phyloP scores from a whole-genome alignment of 192 early-diverging fungal genomes.

The Cetraspora pellucida region DNA sequence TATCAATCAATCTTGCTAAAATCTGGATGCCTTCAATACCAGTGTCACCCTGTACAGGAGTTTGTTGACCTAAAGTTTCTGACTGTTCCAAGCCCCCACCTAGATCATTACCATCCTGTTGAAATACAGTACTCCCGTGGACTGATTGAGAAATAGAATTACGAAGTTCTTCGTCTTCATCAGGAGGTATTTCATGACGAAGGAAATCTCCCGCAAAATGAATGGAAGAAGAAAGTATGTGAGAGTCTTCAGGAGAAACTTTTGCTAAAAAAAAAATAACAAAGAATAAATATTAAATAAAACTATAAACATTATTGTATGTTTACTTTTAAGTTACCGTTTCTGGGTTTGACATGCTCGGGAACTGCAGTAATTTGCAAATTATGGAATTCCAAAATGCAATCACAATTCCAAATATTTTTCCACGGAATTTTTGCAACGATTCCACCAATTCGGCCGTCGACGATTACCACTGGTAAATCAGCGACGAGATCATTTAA shows the following conservation, averaged over 20 bases:
- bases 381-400: conserved; percentile 71
- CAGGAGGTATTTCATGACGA: conserved; percentile 61
- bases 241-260: conserved; percentile 57
- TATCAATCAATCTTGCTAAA: conserved; percentile 79
- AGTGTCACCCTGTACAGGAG: background rate
- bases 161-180: conserved; percentile 63
- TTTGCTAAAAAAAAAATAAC: conserved; percentile 28
- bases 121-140: conserved; percentile 39
- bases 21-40: conserved; percentile 72
- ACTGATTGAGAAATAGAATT: conserved; percentile 58
- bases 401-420: conserved; percentile 81
- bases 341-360: conserved; percentile 31
- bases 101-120: conserved; percentile 42
- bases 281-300: background rate
- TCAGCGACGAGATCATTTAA: conserved; percentile 71
- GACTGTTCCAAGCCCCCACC: conserved; percentile 28
- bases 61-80: conserved; percentile 17
- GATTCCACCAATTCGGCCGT: conserved; percentile 71
- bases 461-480: conserved; percentile 69
- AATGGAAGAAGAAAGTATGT: conserved; percentile 77
- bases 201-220: conserved; percentile 91
- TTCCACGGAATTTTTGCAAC: conserved; percentile 79
- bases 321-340: conserved; percentile 9
- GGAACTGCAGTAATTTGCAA: conserved; percentile 60
- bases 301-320: background rate